Percentiles rank a stretch among this genome's conserved stretches.
phyloP scores from a whole-genome alignment of 2,329 filamentous ascomycete species.

The Didymella pinodella region DNA sequence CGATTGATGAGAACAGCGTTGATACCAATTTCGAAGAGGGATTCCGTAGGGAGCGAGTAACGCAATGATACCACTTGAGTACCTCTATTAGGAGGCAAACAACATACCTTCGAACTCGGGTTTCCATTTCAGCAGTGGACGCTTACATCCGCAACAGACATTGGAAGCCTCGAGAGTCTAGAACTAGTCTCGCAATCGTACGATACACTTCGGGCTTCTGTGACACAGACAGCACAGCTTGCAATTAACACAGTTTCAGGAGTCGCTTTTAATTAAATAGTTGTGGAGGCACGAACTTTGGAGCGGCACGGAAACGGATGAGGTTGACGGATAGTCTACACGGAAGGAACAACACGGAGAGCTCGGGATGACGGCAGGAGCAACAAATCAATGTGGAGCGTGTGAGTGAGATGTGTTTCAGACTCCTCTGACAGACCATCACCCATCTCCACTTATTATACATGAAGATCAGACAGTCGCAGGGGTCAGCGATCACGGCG shows the following conservation, averaged over 20 bases:
- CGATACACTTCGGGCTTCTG: not conserved
- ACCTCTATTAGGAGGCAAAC: conserved; percentile 10
- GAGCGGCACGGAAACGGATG: conserved; percentile 1
- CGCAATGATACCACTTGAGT: conserved; percentile 17
- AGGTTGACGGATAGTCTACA: not conserved
- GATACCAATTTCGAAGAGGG: conserved; percentile 10
- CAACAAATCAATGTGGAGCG: not conserved
- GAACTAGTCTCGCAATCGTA: not conserved
- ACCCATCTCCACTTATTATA: not conserved
- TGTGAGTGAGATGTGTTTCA: conserved; percentile 4
- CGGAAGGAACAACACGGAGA: not conserved
- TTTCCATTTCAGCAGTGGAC: not conserved
- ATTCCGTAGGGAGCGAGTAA: not conserved
- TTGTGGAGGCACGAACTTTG: conserved; percentile 1
- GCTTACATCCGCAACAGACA: not conserved
- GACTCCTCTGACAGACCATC: not conserved
- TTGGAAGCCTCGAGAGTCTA: conserved; percentile 1
- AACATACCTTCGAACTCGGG: not conserved
- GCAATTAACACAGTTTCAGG: conserved; percentile 3
- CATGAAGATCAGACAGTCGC: not conserved
- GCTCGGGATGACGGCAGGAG: not conserved
- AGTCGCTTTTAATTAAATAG: conserved; percentile 1
- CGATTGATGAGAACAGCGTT: conserved; percentile 7
- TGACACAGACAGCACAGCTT: conserved; percentile 3
- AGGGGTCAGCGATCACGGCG: not conserved